Evolutionary conservation across 192 early-diverging fungal species (phyloP).

Genomic region (Cetraspora pellucida): DNA sequence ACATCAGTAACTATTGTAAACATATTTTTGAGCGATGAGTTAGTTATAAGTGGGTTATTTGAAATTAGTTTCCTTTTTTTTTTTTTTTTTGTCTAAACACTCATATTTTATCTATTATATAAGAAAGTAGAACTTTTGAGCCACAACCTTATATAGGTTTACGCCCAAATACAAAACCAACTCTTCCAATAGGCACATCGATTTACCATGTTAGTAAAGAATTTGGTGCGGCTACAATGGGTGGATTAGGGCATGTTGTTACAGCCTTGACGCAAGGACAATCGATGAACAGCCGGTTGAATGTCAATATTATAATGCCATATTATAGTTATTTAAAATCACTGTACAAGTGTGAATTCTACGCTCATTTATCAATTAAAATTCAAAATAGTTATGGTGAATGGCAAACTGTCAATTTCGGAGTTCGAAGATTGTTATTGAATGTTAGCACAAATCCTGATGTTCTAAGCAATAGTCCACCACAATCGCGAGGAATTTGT

Average conservation of each 20-base stretch:
- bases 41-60: not conserved
- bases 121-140: not conserved
- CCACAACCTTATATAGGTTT: conserved; percentile 44
- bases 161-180: conserved; percentile 33
- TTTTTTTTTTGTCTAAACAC: not conserved
- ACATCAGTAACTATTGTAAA: no score
- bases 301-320: conserved; percentile 55
- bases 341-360: conserved; percentile 33
- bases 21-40: not conserved
- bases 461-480: not conserved
- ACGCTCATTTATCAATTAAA: conserved; percentile 38
- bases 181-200: conserved; percentile 39
- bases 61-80: not conserved
- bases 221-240: conserved; percentile 57
- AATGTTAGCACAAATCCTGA: conserved; percentile 19
- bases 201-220: conserved; percentile 63
- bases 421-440: conserved; percentile 44
- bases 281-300: conserved; percentile 38
- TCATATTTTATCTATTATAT: no score
- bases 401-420: conserved; percentile 39
- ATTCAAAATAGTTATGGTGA: conserved; percentile 43
- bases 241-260: conserved; percentile 56
- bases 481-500: conserved; percentile 31
- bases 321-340: conserved; percentile 50
- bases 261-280: conserved; percentile 54